A percentile compares a stretch with the other conserved stretches of the same genome.
Conservation (phyloP, 2,329 filamentous ascomycete species). For the Esteya vermicola region DNA sequence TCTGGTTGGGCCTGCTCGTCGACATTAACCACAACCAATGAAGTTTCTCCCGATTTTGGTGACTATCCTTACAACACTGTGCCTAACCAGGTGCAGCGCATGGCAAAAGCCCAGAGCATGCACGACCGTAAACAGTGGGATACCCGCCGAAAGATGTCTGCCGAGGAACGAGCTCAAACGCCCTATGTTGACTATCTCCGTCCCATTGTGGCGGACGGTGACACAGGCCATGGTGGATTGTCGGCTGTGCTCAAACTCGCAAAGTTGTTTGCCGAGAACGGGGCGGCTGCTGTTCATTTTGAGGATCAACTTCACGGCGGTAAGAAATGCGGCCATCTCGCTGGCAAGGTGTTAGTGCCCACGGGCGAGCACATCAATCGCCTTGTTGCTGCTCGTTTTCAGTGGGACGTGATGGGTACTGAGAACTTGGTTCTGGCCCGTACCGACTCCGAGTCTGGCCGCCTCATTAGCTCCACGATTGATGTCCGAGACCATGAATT, state of each 20-base stretch:
- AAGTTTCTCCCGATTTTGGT: conserved; percentile 94
- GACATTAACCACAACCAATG: conserved; percentile 83
- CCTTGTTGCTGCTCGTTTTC: conserved; percentile 79
- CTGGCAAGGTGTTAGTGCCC: conserved; percentile 89
- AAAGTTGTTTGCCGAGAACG: conserved; percentile 94
- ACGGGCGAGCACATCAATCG: conserved; percentile 94
- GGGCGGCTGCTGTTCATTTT: conserved; percentile 90
- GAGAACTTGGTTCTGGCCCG: conserved; percentile 92
- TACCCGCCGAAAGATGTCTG: conserved; percentile 58
- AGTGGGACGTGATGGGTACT: conserved; percentile 95
- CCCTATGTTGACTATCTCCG: conserved; percentile 82
- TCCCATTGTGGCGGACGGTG: conserved; percentile 90
- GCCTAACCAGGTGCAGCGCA: conserved; percentile 89
- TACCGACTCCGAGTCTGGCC: conserved; percentile 90
- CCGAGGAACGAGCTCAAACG: conserved; percentile 57
- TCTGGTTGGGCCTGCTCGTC: conserved; percentile 97
- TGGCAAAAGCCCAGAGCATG: conserved; percentile 93
- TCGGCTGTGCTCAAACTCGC: conserved; percentile 90
- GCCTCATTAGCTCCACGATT: conserved; percentile 76
- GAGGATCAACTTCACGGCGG: conserved; percentile 96
- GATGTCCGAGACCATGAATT: conserved; percentile 95
- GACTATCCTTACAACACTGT: conserved; percentile 99
- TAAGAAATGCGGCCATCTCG: conserved; percentile 95
- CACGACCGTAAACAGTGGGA: conserved; percentile 97
- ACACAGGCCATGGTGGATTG: conserved; percentile 87